phyloP scores from a whole-genome alignment of 2,329 filamentous ascomycete genomes.

The Arachnopeziza araneosa region DNA sequence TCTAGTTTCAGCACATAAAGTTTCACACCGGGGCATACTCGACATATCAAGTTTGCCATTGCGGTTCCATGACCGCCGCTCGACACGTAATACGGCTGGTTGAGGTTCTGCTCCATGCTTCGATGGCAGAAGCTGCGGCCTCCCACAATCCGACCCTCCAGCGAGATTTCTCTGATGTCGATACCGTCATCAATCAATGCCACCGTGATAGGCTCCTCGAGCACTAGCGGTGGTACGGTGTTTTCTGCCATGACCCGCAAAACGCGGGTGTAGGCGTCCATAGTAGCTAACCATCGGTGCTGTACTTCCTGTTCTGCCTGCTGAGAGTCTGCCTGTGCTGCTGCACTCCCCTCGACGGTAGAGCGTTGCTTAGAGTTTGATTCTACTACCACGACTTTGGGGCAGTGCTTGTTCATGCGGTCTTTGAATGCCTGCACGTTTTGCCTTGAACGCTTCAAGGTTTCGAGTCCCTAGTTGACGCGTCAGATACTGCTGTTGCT shows the following conservation, averaged over 20 bases:
- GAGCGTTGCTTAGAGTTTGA: background rate
- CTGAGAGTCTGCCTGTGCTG: constrained; percentile 1
- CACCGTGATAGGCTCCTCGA: constrained; percentile 25
- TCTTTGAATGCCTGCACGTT: no score
- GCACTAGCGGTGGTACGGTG: constrained; percentile 10
- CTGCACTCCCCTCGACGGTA: background rate
- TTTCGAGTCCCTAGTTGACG: no score
- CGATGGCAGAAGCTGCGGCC: constrained; percentile 27
- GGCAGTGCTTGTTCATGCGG: no score
- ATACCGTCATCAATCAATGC: constrained; percentile 38
- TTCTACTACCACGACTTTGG: no score
- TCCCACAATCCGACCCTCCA: constrained; percentile 24
- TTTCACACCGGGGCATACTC: constrained; percentile 23
- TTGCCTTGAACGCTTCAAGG: no score
- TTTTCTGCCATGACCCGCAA: constrained; percentile 8
- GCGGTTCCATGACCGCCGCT: constrained; percentile 27
- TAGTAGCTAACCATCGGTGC: constrained; percentile 15
- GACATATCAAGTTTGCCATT: constrained; percentile 29
- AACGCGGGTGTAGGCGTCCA: constrained; percentile 19
- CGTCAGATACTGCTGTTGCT: no score
- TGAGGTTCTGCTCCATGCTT: constrained; percentile 6
- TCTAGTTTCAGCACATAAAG: constrained; percentile 24
- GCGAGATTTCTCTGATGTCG: constrained; percentile 22
- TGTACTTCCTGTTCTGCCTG: background rate
- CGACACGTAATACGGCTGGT: constrained; percentile 26